Evolutionary conservation across 371 early-diverging fungal species (phyloP).

Genomic region (Mortierella sp.): DNA sequence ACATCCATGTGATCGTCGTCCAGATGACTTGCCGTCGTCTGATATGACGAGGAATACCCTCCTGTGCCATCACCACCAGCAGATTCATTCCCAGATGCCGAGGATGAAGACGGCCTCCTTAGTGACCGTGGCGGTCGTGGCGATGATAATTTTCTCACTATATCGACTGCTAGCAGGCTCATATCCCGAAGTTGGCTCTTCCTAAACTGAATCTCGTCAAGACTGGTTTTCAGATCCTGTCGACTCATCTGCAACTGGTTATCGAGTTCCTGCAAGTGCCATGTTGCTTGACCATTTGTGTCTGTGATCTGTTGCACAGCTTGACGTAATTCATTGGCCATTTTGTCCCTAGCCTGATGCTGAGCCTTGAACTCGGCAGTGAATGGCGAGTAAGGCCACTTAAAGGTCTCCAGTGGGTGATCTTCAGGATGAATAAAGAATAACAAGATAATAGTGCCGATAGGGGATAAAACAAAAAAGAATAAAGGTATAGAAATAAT

Average conservation of each 20-base stretch:
- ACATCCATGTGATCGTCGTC: conserved; percentile 38
- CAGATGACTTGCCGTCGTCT: conserved; percentile 20
- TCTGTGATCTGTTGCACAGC: conserved; percentile 33
- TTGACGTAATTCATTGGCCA: conserved; percentile 22
- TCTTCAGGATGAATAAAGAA: conserved; percentile 20
- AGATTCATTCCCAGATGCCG: conserved; percentile 16
- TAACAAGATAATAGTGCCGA: neutral
- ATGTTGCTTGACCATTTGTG: conserved; percentile 26
- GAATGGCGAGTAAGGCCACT: conserved; percentile 53
- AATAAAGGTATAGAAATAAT: neutral
- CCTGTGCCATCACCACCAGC: conserved; percentile 15
- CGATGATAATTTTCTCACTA: conserved; percentile 41
- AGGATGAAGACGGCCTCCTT: conserved; percentile 7
- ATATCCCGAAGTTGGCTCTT: conserved; percentile 54
- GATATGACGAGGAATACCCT: conserved; percentile 21
- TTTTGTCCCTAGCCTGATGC: conserved; percentile 29
- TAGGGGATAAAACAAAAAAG: neutral
- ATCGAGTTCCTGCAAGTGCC: conserved; percentile 43
- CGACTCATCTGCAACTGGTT: conserved; percentile 42
- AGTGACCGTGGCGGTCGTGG: conserved; percentile 7
- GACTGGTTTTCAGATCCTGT: conserved; percentile 41
- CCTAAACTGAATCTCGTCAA: conserved; percentile 53
- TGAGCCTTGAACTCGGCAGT: conserved; percentile 44
- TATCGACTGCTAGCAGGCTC: conserved; percentile 48
- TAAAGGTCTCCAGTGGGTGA: conserved; percentile 48